phyloP scores from a whole-genome alignment of 2,329 filamentous ascomycete species.

The Alternaria viburni region DNA sequence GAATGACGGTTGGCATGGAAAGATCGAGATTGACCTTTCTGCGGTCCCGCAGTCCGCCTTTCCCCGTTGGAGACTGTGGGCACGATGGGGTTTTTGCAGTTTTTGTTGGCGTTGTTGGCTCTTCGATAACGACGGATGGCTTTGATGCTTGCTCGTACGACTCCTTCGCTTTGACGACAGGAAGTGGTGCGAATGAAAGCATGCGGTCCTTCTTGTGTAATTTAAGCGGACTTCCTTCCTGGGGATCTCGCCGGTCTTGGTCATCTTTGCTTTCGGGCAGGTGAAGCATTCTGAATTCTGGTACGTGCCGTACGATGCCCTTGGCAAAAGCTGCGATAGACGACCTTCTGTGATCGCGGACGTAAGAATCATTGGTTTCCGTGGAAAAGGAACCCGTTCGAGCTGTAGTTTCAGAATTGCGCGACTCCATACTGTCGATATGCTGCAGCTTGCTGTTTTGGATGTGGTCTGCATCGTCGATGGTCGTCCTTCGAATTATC shows the following conservation, averaged over 20 bases:
- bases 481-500: conserved; percentile 19
- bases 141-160: background rate
- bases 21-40: conserved; percentile 39
- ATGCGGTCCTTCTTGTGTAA: conserved; percentile 14
- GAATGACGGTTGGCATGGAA: conserved; percentile 28
- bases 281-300: conserved; percentile 30
- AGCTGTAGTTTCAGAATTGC: conserved; percentile 6
- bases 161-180: background rate
- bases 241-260: background rate
- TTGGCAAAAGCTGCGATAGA: conserved; percentile 35
- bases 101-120: background rate
- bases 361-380: conserved; percentile 1
- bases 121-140: background rate
- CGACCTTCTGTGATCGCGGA: conserved; percentile 23
- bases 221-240: background rate
- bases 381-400: background rate
- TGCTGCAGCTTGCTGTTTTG: conserved; percentile 16
- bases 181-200: conserved; percentile 15
- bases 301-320: conserved; percentile 26
- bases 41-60: conserved; percentile 33
- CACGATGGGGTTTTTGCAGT: background rate
- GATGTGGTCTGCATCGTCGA: conserved; percentile 14
- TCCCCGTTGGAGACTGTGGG: background rate
- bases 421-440: conserved; percentile 19
- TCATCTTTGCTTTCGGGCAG: conserved; percentile 7